Conservation (phyloP, 148 eudicot species). For the Salicornia ramosissima region DNA sequence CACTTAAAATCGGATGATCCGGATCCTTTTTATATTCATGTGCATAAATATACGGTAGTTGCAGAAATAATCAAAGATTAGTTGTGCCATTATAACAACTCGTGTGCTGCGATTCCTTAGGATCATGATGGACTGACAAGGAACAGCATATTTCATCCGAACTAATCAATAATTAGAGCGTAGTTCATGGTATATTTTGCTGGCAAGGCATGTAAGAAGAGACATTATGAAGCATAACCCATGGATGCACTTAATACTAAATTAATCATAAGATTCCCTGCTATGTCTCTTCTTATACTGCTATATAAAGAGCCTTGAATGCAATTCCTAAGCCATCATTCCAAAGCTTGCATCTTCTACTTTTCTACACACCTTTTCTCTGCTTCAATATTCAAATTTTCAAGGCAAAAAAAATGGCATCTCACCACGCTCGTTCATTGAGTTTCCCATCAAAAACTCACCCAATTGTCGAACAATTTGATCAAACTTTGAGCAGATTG, state of each 20-base stretch:
- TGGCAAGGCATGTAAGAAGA: too few species aligned
- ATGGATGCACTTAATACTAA: not conserved
- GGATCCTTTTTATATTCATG: too few species aligned
- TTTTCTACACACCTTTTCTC: too few species aligned
- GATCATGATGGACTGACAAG: not conserved
- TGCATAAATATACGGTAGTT: not conserved
- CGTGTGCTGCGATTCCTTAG: not conserved
- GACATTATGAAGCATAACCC: too few species aligned
- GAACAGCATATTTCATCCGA: not conserved
- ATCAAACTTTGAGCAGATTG: too few species aligned
- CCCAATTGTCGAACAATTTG: slow-evolving; percentile 8
- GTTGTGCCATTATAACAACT: not conserved
- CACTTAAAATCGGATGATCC: too few species aligned
- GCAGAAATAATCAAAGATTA: not conserved
- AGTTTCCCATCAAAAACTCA: slow-evolving; percentile 28
- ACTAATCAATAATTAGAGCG: too few species aligned
- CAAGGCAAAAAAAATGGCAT: slow-evolving; percentile 18
- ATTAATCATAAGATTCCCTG: slow-evolving; percentile 7
- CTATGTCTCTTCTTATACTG: not conserved
- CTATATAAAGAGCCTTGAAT: not conserved
- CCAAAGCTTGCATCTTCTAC: too few species aligned
- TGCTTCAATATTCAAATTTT: too few species aligned
- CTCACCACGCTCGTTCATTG: slow-evolving; percentile 26
- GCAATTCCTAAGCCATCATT: too few species aligned
- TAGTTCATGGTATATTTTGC: too few species aligned